phyloP scores from a whole-genome alignment of 371 early-diverging fungal species.

The Mortierella sp. region DNA sequence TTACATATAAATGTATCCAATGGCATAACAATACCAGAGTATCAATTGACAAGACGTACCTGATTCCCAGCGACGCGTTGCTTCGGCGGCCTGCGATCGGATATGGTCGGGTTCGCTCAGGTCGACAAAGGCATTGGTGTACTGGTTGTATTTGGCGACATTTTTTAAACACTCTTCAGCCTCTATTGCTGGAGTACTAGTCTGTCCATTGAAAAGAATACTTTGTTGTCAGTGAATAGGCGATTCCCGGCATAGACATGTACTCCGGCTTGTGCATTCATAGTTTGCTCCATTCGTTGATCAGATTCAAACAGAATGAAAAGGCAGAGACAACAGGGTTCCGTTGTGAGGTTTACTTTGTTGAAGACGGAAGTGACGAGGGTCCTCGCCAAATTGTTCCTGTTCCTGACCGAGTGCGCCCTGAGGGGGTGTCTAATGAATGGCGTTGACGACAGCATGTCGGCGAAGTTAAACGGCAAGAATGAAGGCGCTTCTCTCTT shows the following conservation, averaged over 20 bases:
- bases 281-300: neutral
- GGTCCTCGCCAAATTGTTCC: neutral
- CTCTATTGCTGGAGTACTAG: slow-evolving; percentile 27
- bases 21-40: too few species aligned
- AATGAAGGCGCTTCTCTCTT: neutral
- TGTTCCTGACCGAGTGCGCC: neutral
- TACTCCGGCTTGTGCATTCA: neutral
- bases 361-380: neutral
- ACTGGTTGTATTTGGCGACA: slow-evolving; percentile 37
- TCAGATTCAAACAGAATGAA: neutral
- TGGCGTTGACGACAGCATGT: neutral
- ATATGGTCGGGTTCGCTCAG: slow-evolving; percentile 21
- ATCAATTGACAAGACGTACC: slow-evolving; percentile 15
- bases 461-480: neutral
- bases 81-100: slow-evolving; percentile 26
- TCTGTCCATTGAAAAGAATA: neutral
- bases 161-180: slow-evolving; percentile 22
- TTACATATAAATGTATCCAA: too few species aligned
- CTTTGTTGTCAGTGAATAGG: neutral
- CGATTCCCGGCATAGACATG: too few species aligned
- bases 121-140: slow-evolving; percentile 43
- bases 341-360: neutral
- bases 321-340: neutral
- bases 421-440: slow-evolving; percentile 14
- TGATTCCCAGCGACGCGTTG: slow-evolving; percentile 40